These are phyloP conservation scores for Aphanomyces invadans DNA, from an alignment of 352 stramenopile genomes.

Conservation along the genomic window DNA sequence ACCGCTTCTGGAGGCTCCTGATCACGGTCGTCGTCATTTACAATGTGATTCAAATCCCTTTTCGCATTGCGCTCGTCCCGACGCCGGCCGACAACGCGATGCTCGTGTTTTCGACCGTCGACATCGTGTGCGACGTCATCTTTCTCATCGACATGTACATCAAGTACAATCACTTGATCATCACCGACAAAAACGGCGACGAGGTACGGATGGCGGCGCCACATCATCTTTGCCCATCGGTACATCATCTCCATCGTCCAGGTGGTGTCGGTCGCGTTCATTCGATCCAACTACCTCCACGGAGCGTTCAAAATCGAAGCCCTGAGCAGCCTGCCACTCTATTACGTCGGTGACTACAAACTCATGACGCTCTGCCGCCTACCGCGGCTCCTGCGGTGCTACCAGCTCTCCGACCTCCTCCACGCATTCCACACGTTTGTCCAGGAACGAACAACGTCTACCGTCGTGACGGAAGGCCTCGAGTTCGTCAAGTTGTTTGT, in stretches of 20 bases:
- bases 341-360: slow-evolving; percentile 34
- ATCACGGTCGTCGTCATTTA: slow-evolving; percentile 30
- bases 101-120: slow-evolving; percentile 26
- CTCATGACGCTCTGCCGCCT: slow-evolving; percentile 35
- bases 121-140: slow-evolving; percentile 29
- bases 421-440: slow-evolving; percentile 28
- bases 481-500: slow-evolving; percentile 16
- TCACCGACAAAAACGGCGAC: slow-evolving; percentile 18
- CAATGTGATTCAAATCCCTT: slow-evolving; percentile 33
- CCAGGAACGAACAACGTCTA: slow-evolving; percentile 2
- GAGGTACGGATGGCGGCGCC: neutral
- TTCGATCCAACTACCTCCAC: slow-evolving; percentile 29
- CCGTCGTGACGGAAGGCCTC: neutral
- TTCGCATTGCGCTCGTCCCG: slow-evolving; percentile 27
- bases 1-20: slow-evolving; percentile 28
- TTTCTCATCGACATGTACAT: slow-evolving; percentile 36
- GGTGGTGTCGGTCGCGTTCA: slow-evolving; percentile 19
- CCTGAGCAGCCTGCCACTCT: slow-evolving; percentile 27
- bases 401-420: slow-evolving; percentile 28
- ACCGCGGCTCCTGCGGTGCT: slow-evolving; percentile 27
- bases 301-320: slow-evolving; percentile 30
- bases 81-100: slow-evolving; percentile 26
- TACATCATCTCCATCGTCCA: too few relatives aligned
- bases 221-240: too few relatives aligned
- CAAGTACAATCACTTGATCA: slow-evolving; percentile 30